Evolutionary conservation across 202 grass and related monocot species (phyloP).

Genomic region (Digitaria exilis): DNA sequence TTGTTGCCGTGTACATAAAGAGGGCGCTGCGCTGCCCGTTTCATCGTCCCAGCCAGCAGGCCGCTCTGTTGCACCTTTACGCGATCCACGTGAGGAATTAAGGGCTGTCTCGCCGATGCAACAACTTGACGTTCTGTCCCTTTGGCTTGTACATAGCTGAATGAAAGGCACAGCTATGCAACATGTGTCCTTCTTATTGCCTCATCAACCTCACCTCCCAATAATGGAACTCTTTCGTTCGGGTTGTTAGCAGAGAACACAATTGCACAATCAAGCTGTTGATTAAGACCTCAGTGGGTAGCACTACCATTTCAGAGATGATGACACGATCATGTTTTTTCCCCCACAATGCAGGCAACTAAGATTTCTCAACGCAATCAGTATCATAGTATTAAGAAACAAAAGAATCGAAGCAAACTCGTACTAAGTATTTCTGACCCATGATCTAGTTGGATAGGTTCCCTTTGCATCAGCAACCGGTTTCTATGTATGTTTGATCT

Average conservation of each 20-base stretch:
- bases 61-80: constrained; percentile 36
- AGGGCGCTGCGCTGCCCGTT: constrained; percentile 5
- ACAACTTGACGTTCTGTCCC: constrained; percentile 16
- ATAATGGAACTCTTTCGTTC: not conserved
- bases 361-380: not conserved
- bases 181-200: not conserved
- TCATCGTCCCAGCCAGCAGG: not conserved
- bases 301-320: not conserved
- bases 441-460: too few relatives aligned
- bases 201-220: not conserved
- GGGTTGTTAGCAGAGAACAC: not conserved
- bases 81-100: constrained; percentile 9
- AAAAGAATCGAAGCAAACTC: too few relatives aligned
- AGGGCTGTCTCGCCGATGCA: not conserved
- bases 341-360: not conserved
- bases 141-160: not conserved
- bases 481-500: too few relatives aligned
- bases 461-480: too few relatives aligned
- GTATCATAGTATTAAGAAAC: too few relatives aligned
- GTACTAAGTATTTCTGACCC: too few relatives aligned
- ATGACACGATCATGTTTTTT: not conserved
- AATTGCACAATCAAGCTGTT: not conserved
- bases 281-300: not conserved
- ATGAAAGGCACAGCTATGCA: not conserved
- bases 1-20: constrained; percentile 46